Conservation (phyloP, 2,329 filamentous ascomycete species). For the Thelonectria olida region DNA sequence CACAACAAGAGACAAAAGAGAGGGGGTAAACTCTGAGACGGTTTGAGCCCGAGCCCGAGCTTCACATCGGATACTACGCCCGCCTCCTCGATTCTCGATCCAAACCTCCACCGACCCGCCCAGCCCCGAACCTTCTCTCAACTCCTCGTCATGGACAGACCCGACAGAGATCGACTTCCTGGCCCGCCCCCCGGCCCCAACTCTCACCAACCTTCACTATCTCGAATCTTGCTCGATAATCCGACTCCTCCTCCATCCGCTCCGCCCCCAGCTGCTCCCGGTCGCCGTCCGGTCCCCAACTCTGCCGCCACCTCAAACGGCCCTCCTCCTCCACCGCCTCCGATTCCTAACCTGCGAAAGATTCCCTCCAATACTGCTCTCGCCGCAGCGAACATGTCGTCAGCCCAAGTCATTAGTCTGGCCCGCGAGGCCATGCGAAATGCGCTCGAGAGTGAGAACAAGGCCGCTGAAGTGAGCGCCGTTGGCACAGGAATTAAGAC, state of each 20-base stretch:
- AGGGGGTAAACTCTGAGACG: constrained; percentile 45
- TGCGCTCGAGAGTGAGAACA: constrained; percentile 72
- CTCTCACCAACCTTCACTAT: constrained; percentile 39
- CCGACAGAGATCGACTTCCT: constrained; percentile 41
- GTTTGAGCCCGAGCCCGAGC: constrained; percentile 33
- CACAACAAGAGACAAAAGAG: constrained; percentile 29
- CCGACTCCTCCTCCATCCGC: constrained; percentile 38
- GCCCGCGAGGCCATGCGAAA: constrained; percentile 73
- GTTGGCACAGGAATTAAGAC: constrained; percentile 70
- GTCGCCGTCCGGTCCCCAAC: constrained; percentile 51
- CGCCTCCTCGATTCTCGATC: constrained; percentile 30
- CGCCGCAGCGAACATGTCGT: constrained; percentile 62
- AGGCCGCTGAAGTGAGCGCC: constrained; percentile 67
- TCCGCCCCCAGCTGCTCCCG: constrained; percentile 30
- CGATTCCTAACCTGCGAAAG: constrained; percentile 59
- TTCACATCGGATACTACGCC: constrained; percentile 28
- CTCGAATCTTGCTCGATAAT: constrained; percentile 53
- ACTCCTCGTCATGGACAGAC: constrained; percentile 47
- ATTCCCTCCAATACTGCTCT: constrained; percentile 57
- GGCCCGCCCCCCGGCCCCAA: constrained; percentile 32
- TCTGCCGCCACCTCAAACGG: constrained; percentile 52
- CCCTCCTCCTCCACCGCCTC: constrained; percentile 53
- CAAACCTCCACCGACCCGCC: constrained; percentile 30
- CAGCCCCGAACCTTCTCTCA: constrained; percentile 24
- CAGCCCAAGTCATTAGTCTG: constrained; percentile 71